Base-by-base conservation (phyloP, 169 alveolate species). In the Plasmodium fragile region DNA sequence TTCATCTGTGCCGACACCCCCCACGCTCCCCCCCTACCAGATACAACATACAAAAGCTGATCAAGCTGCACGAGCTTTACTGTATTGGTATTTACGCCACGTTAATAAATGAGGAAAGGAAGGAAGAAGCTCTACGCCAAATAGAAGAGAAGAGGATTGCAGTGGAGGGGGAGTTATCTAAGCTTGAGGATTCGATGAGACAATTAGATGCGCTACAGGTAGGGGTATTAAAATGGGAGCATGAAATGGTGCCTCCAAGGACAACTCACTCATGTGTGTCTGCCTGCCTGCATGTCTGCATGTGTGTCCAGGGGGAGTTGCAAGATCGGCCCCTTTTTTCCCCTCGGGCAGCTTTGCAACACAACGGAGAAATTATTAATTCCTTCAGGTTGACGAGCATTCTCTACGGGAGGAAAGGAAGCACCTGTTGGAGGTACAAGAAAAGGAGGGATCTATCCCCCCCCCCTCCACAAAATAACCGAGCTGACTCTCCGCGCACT, bases 91-190 rank as follows among this genome's bases (percentile, higher is more conserved):
- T 75, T 69, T 85, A 85, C 79, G 73, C 93, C 18, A 36, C 80
- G 41, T 85, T 85, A 85, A 85, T 49, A 85, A 85, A 85, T 53
- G 93, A 85, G 43, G 80, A 85, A 5, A 65, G 65, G 55, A 85
- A 85, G 79, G 18, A 34, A 13, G 34, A 55, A 53, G 53, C 79
- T 32, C 43, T 85, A 8, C 55, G 30, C 16, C 22, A 22, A 49
- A 34, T 53, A 16, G 84, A 85, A 22, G 36, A 73, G 39, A 75
- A 75, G 45, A 69, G 49, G 45, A 53, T n/a, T 30, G 65, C 52
- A 75, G 78, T 85, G 0, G 85, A 72, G 22, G 41, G 8, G 34
- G 8, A 39, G 2, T 49, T 75, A 32, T 36, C 22, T 11, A 43
- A 55, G 0, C 71, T 85, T 30, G 25, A 41, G 8, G 16, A 10